These are phyloP conservation scores for Peniophora sp. DNA, from an alignment of 1,284 basidiomycete genomes.

Conservation along the genomic window DNA sequence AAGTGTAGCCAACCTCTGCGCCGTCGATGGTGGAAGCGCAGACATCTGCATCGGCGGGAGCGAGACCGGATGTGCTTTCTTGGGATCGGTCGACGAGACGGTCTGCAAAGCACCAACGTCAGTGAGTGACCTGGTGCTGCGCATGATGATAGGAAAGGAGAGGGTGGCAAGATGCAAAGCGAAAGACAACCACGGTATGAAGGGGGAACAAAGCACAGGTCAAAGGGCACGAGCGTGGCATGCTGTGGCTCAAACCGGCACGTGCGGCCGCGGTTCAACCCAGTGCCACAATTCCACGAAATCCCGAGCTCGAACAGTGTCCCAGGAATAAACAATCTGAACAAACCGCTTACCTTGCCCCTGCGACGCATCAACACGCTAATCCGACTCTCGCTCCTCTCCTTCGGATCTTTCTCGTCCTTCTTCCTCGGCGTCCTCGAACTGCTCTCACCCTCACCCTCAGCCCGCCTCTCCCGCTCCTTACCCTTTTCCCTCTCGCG, in stretches of 20 bases:
- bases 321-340: conserved; percentile 4
- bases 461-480: conserved; percentile 12
- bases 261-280: too few relatives aligned
- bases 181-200: background rate
- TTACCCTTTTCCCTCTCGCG: conserved; percentile 43
- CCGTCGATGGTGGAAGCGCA: conserved; percentile 70
- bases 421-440: conserved; percentile 35
- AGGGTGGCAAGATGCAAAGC: too few relatives aligned
- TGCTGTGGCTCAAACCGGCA: too few relatives aligned
- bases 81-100: conserved; percentile 75
- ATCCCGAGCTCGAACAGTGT: conserved; percentile 1
- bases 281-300: too few relatives aligned
- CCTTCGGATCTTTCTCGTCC: conserved; percentile 75
- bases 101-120: conserved; percentile 43
- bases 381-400: conserved; percentile 78
- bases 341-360: conserved; percentile 67
- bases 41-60: conserved; percentile 86
- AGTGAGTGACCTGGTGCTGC: too few relatives aligned
- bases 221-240: conserved; percentile 8
- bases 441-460: too few relatives aligned
- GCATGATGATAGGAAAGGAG: too few relatives aligned
- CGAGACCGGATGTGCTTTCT: conserved; percentile 57
- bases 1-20: conserved; percentile 71
- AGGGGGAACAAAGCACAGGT: background rate
- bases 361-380: conserved; percentile 84